A percentile compares a stretch with the other conserved stretches of the same genome.
Evolutionary conservation across 495 filamentous ascomycete species (phyloP).

Genomic region (Tuber calosporum): DNA sequence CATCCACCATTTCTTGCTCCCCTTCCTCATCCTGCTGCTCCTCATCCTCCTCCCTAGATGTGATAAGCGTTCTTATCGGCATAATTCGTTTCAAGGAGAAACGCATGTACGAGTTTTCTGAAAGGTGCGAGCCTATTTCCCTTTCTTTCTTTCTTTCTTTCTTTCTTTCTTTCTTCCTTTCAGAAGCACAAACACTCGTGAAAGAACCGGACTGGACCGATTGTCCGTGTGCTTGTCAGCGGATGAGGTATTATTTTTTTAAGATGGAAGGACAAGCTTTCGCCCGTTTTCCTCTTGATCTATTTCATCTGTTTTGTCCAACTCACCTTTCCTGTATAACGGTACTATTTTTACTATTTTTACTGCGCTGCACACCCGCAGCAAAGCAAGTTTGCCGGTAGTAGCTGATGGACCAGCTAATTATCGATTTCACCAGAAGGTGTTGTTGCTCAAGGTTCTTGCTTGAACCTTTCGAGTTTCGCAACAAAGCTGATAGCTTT

Average conservation of each 20-base stretch:
- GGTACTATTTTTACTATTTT: slow-evolving; percentile 5
- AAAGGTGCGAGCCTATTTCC: not conserved
- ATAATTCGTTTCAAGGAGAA: slow-evolving; percentile 20
- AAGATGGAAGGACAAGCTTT: not conserved
- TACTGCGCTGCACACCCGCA: not conserved
- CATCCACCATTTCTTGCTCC: slow-evolving; percentile 7
- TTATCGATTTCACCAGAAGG: slow-evolving; percentile 4
- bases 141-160: too few species aligned
- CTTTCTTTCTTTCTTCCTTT: too few species aligned
- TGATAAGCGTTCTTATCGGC: slow-evolving; percentile 25
- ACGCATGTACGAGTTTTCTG: slow-evolving; percentile 12
- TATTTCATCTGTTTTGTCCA: not conserved
- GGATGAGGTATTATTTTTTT: slow-evolving; percentile 4
- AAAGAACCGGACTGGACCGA: not conserved
- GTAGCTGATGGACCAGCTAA: not conserved
- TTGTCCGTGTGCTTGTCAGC: not conserved
- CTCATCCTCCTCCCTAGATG: slow-evolving; percentile 14
- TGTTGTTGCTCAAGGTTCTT: slow-evolving; percentile 1
- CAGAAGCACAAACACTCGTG: not conserved
- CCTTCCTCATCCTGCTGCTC: slow-evolving; percentile 13
- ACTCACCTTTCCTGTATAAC: not conserved
- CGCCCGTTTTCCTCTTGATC: not conserved
- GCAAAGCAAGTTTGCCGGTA: not conserved
- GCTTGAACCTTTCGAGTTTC: not conserved
- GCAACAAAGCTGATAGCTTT: slow-evolving; percentile 2